Percentiles rank a stretch among this genome's conserved stretches.
Conservation (phyloP, 2,329 filamentous ascomycete genomes). For the Neopestalotiopsis clavispora region DNA sequence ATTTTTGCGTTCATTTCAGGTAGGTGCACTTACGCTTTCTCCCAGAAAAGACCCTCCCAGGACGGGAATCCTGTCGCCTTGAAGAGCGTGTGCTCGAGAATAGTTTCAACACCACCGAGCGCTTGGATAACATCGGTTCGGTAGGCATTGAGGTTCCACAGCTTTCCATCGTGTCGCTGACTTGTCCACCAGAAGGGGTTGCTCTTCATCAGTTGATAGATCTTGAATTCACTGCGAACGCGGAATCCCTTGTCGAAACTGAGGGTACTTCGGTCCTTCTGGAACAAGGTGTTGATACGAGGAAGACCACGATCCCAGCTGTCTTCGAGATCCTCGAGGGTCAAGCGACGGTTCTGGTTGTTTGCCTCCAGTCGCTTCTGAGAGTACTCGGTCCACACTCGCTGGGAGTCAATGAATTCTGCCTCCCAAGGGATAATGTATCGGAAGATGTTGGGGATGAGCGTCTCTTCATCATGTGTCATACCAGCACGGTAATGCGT, state of each 20-base stretch:
- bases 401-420: constrained; percentile 98
- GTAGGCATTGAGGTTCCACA: constrained; percentile 97
- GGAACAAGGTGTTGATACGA: constrained; percentile 98
- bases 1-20: neutral
- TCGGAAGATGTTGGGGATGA: constrained; percentile 98
- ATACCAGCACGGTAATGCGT: constrained; percentile 97
- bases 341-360: constrained; percentile 93
- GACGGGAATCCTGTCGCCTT: constrained; percentile 96
- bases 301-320: constrained; percentile 98
- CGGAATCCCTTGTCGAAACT: constrained; percentile 99
- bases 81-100: constrained; percentile 95
- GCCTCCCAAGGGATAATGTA: constrained; percentile 99
- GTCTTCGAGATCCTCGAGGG: constrained; percentile 94
- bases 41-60: constrained; percentile 93
- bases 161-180: constrained; percentile 93
- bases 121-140: constrained; percentile 97
- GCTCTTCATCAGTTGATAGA: constrained; percentile 98
- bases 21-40: constrained; percentile 41
- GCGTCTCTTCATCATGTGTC: constrained; percentile 96
- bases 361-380: constrained; percentile 97
- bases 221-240: constrained; percentile 93
- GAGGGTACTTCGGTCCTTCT: constrained; percentile 95
- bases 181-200: constrained; percentile 99
- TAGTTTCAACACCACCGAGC: constrained; percentile 94
- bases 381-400: constrained; percentile 98